Percentiles rank a stretch among this genome's conserved stretches.
Evolutionary conservation across 78 protist genomes (phyloP).

Genomic region (Planoprotostelium fungivorum): DNA sequence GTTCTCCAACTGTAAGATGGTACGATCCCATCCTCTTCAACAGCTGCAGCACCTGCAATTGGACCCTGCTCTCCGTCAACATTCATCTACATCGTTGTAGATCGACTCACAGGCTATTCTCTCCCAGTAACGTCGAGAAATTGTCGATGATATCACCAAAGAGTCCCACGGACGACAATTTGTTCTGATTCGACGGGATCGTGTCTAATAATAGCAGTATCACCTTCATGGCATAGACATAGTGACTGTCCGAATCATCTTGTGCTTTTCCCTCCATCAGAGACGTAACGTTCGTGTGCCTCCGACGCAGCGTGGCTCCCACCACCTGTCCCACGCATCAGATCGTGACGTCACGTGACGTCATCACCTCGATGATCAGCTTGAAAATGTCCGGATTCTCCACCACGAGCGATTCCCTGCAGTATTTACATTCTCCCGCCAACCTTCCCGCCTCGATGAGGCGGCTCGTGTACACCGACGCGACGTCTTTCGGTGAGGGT

Average conservation of each 20-base stretch:
- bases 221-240: neutral
- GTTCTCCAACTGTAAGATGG: conserved; percentile 21
- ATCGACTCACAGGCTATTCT: neutral
- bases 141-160: neutral
- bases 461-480: neutral
- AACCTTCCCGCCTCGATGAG: neutral
- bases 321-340: no score
- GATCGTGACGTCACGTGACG: no score
- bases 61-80: neutral
- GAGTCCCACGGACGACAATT: neutral
- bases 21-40: conserved; percentile 16
- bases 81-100: no score
- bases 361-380: conserved; percentile 36
- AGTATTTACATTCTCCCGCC: conserved; percentile 19
- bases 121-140: neutral
- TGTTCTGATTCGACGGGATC: neutral
- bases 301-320: neutral
- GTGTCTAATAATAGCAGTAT: neutral
- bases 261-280: no score
- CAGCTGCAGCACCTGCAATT: neutral
- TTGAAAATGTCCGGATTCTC: conserved; percentile 60
- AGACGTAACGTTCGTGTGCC: neutral
- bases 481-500: conserved; percentile 5
- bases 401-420: conserved; percentile 37
- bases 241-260: neutral